Base-by-base conservation (phyloP, 805 yeast species). In the Lachancea quebecensis region DNA sequence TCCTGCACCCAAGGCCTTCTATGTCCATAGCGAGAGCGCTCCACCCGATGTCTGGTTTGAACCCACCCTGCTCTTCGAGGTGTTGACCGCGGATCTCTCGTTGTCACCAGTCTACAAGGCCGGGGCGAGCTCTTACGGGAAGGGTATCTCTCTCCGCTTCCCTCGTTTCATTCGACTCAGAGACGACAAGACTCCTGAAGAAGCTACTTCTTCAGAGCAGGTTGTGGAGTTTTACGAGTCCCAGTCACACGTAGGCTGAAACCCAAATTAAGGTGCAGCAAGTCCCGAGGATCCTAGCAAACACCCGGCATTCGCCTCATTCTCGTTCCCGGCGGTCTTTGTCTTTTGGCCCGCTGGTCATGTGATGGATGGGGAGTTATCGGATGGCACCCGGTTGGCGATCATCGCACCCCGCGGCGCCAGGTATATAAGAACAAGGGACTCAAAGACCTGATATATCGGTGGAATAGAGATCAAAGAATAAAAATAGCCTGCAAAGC, bases 11-110 rank as follows among this genome's bases (percentile, higher is more conserved):
- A 83, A 80, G 53, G 71, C 84, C 0, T 84, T 81, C 45, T 78
- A 77, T 50, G 72, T 81, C 1, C 87, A 77, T 59, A 93, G 85
- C 58, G 65, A 85, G 0, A 78, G 77, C 53, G 86, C 90, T 4
- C 74, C 70, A 39, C 97, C 98, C 0, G 96, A 90, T 59, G 88
- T 90, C 7, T 90, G 97, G 97, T 85, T 90, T 58, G 95, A 90
- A 57, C 96, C 98, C 7, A 73, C 82, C 0, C 65, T 72, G 21
- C 73, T 90, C 6, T 88, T 93, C 69, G 98, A 90, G 65, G 95
- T 90, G 1, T 70, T 86, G 47, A 85, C 95, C 1, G 98, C 98
- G 0, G 97, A 90, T 65, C 72, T 90, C 42, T 85, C 95, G 0
- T 72, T 88, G 46, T 83, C 95, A 42, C 98, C 98, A 0, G 72